phyloP scores from a whole-genome alignment of 169 alveolate genomes.

The Theileria parva region DNA sequence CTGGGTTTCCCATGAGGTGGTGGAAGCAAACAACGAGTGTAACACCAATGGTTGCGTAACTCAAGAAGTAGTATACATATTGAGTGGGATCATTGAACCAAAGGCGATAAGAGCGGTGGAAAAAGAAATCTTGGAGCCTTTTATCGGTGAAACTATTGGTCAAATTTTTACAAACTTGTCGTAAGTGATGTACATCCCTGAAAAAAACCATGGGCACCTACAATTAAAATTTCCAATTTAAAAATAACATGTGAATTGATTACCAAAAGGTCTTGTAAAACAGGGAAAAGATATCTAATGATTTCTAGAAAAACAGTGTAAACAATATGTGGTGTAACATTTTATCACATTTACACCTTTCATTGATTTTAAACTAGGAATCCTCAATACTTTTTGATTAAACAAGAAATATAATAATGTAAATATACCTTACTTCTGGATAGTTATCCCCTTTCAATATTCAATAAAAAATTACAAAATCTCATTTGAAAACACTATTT shows the following conservation, averaged over 20 bases:
- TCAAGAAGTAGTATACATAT: conserved; percentile 72
- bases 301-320: neutral
- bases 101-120: conserved; percentile 70
- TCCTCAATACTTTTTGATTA: neutral
- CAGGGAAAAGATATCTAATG: neutral
- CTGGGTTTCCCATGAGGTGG: conserved; percentile 60
- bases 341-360: neutral
- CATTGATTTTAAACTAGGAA: neutral
- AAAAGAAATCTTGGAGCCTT: conserved; percentile 73
- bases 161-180: conserved; percentile 62
- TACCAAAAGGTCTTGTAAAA: neutral
- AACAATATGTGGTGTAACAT: neutral
- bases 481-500: neutral
- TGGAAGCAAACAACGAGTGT: conserved; percentile 45
- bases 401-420: neutral
- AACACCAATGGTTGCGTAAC: conserved; percentile 58
- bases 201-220: conserved; percentile 51
- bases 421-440: neutral
- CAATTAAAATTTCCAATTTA: neutral
- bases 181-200: conserved; percentile 62
- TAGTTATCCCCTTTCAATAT: neutral
- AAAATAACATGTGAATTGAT: neutral
- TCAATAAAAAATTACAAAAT: neutral
- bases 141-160: conserved; percentile 68
- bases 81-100: conserved; percentile 81